Evolutionary conservation across 495 filamentous ascomycete genomes (phyloP), one percentile per base, ranked within the genome.

Genomic region (Xylaria telfairii): DNA sequence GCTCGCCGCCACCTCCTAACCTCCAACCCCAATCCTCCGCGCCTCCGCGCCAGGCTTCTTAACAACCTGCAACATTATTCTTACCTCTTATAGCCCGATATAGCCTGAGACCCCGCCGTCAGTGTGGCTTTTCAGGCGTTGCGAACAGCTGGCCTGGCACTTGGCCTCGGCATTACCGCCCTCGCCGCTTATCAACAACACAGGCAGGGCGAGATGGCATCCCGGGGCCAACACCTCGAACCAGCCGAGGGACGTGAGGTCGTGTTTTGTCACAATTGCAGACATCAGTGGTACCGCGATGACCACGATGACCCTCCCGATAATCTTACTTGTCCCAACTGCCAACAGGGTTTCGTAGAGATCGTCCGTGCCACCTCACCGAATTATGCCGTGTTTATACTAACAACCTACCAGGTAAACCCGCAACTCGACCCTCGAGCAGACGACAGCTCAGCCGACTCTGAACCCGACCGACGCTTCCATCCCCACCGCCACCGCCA

Each of bases 191-290:
- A 83, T 74, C 79, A 83, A 65, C 75, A 74, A 75, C 76, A 70
- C 71, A 78, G 76, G 71, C 75, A 72, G 73, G 78, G 71, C 70
- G 63, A 74, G 69, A 76, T 74, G 75, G 72, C 73, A 75, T 78
- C 77, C 72, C 78, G 78, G 79, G 74, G 73, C 70, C 65, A 83
- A 19, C 81, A 80, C 64, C 79, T 87, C 51, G 84, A 84, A 71
- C 82, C 83, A 54, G 73, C 75, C 15, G 65, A 71, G 9, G 83
- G 80, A 63, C 81, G 89, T 72, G 91, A 96, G 78, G 83, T 93
- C 26, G 89, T 97, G 57, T 92, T 86, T 75, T 99, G 96, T 78
- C 93, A 98, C 79, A 74, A 81, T 42, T 98, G 96, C 83, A 74
- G 85, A 46, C 83, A 91, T 56, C 91, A 97, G 74, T 98, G 93